These are phyloP conservation scores for Aspergillus indologenus DNA, from an alignment of 495 filamentous ascomycete genomes.

Conservation along the genomic window DNA sequence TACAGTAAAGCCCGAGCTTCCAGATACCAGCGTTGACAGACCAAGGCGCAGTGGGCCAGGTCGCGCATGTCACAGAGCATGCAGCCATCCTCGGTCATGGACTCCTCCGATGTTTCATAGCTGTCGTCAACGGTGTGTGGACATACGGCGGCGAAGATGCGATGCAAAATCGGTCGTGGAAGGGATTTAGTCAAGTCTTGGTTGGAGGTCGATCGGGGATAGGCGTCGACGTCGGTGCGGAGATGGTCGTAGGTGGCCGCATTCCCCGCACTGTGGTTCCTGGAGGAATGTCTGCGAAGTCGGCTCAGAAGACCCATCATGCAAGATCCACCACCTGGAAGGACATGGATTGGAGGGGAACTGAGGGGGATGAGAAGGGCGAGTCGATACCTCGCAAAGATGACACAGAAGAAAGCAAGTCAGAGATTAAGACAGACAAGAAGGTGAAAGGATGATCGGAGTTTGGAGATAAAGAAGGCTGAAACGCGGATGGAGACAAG, in stretches of 20 bases:
- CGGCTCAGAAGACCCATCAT: constrained; percentile 40
- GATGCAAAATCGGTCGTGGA: constrained; percentile 59
- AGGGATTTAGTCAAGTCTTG: constrained; percentile 52
- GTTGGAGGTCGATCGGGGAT: constrained; percentile 24
- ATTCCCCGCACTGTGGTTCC: constrained; percentile 32
- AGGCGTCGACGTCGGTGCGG: constrained; percentile 16
- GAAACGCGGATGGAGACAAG: background rate
- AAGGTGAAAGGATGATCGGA: constrained; percentile 10
- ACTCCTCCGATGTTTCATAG: constrained; percentile 80
- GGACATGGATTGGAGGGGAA: constrained; percentile 7
- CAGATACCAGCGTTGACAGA: constrained; percentile 70
- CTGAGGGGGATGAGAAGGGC: constrained; percentile 1
- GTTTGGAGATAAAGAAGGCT: constrained; percentile 8
- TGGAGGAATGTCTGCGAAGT: constrained; percentile 31
- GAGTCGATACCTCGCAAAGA: background rate
- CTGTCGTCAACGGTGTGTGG: constrained; percentile 75
- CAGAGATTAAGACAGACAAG: constrained; percentile 3
- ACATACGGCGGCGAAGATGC: constrained; percentile 78
- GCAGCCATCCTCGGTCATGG: constrained; percentile 77
- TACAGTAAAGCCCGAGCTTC: constrained; percentile 55
- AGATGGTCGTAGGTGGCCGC: constrained; percentile 22
- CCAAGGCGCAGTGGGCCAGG: constrained; percentile 71
- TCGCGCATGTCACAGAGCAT: constrained; percentile 96
- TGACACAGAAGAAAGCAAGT: constrained; percentile 1
- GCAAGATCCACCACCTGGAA: background rate